These are phyloP conservation scores for Monilinia vaccinii-corymbosi DNA, from an alignment of 2,329 filamentous ascomycete species.

Conservation along the genomic window DNA sequence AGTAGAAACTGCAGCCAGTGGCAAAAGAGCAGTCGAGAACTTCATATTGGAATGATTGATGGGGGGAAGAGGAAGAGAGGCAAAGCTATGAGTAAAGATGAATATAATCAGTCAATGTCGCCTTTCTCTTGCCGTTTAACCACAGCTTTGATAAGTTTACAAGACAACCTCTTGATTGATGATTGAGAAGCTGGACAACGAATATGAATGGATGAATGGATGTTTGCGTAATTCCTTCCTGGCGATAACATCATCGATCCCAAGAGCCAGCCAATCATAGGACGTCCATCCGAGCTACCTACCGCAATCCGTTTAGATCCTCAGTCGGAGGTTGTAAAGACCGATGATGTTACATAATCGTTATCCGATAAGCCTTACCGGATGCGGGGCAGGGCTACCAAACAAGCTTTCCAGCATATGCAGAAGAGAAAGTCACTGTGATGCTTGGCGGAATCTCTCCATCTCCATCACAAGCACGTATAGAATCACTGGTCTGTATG, in stretches of 20 bases:
- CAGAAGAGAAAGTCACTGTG: neutral
- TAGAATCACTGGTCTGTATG: no score
- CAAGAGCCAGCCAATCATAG: neutral
- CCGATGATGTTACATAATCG: no score
- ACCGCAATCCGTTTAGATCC: conserved; percentile 8
- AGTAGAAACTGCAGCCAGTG: conserved; percentile 39
- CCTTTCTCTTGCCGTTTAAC: neutral
- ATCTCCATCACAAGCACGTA: neutral
- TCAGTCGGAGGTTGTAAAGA: conserved; percentile 12
- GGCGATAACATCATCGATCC: conserved; percentile 13
- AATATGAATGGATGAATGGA: no score
- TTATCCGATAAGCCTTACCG: no score
- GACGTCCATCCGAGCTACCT: no score
- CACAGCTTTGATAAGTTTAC: neutral
- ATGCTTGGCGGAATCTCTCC: neutral
- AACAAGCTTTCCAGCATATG: conserved; percentile 10
- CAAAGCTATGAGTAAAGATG: neutral
- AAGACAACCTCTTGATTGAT: no score
- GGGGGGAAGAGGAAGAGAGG: neutral
- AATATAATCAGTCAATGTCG: conserved; percentile 4
- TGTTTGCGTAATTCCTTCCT: conserved; percentile 12
- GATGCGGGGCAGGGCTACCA: neutral
- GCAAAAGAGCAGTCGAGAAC: conserved; percentile 35
- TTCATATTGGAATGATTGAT: conserved; percentile 26
- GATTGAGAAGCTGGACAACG: no score